Conservation (phyloP, 208 protist genomes). For the Willaertia magna region DNA sequence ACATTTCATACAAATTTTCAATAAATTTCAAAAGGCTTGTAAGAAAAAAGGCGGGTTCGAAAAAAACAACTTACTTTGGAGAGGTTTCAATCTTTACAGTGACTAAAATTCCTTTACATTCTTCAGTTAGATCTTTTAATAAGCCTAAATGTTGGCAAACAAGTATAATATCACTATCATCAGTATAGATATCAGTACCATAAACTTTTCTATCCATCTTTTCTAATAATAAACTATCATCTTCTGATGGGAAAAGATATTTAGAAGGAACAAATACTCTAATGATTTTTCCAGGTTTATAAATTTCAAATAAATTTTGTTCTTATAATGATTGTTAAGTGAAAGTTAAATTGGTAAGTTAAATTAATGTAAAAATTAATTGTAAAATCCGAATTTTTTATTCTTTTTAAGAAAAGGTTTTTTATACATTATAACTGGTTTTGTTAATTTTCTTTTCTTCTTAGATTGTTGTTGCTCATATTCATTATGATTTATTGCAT, state of each 20-base stretch:
- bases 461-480: too few species aligned
- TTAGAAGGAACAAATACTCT: neutral
- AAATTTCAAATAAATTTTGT: neutral
- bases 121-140: neutral
- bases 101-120: neutral
- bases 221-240: neutral
- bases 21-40: too few species aligned
- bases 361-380: too few species aligned
- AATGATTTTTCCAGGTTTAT: neutral
- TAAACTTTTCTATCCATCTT: neutral
- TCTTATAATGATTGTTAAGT: too few species aligned
- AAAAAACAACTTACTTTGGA: neutral
- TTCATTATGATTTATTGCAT: too few species aligned
- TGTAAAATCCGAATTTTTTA: too few species aligned
- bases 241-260: neutral
- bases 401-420: too few species aligned
- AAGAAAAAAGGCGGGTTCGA: neutral
- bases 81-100: neutral
- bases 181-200: constrained; percentile 1
- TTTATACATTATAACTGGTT: too few species aligned
- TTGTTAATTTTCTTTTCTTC: too few species aligned
- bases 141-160: neutral
- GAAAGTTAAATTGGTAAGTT: too few species aligned
- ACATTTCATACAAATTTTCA: too few species aligned
- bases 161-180: neutral